Evolutionary conservation across 1,284 basidiomycete genomes (phyloP).

Genomic region (Trichosporon faecale): DNA sequence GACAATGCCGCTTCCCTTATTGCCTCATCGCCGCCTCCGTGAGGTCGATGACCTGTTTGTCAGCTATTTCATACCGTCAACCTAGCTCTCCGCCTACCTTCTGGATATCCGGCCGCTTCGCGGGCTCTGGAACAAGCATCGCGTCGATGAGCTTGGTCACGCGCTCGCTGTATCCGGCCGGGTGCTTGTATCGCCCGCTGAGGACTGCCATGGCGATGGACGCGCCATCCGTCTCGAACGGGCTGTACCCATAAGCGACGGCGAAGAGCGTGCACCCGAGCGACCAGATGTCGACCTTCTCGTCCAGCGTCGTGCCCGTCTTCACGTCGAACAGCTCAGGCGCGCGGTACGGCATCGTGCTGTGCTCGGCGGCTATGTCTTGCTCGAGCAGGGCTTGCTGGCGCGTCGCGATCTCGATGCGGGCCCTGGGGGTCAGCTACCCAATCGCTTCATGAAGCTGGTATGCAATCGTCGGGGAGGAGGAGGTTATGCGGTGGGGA

Average conservation of each 20-base stretch:
- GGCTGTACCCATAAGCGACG: slow-evolving; percentile 85
- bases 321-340: slow-evolving; percentile 95
- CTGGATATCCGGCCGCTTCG: slow-evolving; percentile 76
- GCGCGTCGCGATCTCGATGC: slow-evolving; percentile 60
- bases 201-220: slow-evolving; percentile 94
- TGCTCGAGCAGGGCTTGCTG: slow-evolving; percentile 79
- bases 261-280: slow-evolving; percentile 88
- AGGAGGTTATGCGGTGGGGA: no score
- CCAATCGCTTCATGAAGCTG: no score
- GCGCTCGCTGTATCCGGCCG: slow-evolving; percentile 70
- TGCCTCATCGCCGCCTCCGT: slow-evolving; percentile 59
- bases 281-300: slow-evolving; percentile 95
- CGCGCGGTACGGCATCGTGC: slow-evolving; percentile 92
- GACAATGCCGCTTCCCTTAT: no score
- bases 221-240: slow-evolving; percentile 85
- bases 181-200: slow-evolving; percentile 77
- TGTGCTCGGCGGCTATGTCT: slow-evolving; percentile 92
- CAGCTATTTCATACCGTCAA: slow-evolving; percentile 6
- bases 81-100: slow-evolving; percentile 55
- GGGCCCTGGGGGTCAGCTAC: slow-evolving; percentile 33
- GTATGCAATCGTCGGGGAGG: no score
- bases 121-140: slow-evolving; percentile 76
- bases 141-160: slow-evolving; percentile 74
- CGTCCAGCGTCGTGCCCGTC: slow-evolving; percentile 78
- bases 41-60: slow-evolving; percentile 64